Evolutionary conservation across 1,139 yeast species (phyloP).

Genomic region (Saccharomycopsis hybrid): DNA sequence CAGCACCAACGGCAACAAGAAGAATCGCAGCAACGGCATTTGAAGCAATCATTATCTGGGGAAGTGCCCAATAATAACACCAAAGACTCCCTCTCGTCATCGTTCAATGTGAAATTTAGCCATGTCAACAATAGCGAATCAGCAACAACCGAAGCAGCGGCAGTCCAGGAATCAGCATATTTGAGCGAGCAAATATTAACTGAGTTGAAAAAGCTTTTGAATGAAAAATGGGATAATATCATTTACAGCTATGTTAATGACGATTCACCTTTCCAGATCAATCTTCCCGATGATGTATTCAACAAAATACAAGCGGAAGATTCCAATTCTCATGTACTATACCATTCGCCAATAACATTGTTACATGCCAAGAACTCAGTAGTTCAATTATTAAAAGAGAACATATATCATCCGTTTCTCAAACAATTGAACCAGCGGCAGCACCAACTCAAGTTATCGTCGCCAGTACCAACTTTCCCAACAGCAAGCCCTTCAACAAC

Average conservation of each 20-base stretch:
- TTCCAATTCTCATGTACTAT: constrained; percentile 24
- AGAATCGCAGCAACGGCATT: no score
- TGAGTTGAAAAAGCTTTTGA: constrained; percentile 27
- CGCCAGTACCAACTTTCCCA: no score
- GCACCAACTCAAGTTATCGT: no score
- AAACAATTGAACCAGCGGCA: background rate
- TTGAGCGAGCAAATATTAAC: no score
- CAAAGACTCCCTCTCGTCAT: no score
- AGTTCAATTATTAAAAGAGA: constrained; percentile 39
- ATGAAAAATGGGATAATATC: constrained; percentile 29
- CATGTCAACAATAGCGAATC: no score
- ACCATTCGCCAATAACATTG: constrained; percentile 38
- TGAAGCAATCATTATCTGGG: no score
- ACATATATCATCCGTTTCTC: constrained; percentile 23
- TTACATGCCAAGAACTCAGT: constrained; percentile 40
- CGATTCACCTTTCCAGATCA: constrained; percentile 41
- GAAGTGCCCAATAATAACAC: no score
- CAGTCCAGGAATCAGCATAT: background rate
- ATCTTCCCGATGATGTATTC: constrained; percentile 32
- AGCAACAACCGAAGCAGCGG: background rate
- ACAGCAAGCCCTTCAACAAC: no score
- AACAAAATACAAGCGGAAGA: constrained; percentile 32
- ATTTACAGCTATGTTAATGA: constrained; percentile 26
- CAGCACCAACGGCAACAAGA: background rate
- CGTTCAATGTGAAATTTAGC: no score